phyloP scores from a whole-genome alignment of 2,329 filamentous ascomycete species.

The Leptographium wingfieldii region DNA sequence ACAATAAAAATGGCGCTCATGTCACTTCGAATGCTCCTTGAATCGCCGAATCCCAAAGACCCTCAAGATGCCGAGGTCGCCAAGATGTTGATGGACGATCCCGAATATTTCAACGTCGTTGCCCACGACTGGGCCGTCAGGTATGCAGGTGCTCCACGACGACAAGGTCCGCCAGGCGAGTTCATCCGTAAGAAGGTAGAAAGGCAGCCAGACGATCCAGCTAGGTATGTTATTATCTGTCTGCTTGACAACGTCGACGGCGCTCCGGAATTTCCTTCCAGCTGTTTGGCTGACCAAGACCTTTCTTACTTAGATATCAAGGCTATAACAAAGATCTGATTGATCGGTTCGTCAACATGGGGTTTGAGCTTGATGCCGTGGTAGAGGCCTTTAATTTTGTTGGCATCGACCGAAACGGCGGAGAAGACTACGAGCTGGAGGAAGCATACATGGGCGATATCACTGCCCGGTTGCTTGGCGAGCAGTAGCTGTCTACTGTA shows the following conservation, averaged over 20 bases:
- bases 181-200: constrained; percentile 39
- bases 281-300: background rate
- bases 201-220: constrained; percentile 42
- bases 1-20: constrained; percentile 94
- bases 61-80: constrained; percentile 95
- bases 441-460: constrained; percentile 86
- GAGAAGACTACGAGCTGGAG: constrained; percentile 74
- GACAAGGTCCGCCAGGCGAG: constrained; percentile 22
- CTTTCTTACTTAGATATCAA: constrained; percentile 48
- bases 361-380: constrained; percentile 77
- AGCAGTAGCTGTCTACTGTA: constrained; percentile 33
- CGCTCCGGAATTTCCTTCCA: background rate
- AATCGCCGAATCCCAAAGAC: constrained; percentile 87
- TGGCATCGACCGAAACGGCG: constrained; percentile 66
- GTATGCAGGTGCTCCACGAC: constrained; percentile 61
- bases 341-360: constrained; percentile 78
- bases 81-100: constrained; percentile 70
- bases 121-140: constrained; percentile 85
- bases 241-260: background rate
- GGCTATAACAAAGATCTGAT: constrained; percentile 80
- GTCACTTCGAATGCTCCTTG: constrained; percentile 84
- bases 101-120: constrained; percentile 64
- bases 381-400: constrained; percentile 73
- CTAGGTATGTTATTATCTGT: constrained; percentile 18
- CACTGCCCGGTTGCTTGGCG: constrained; percentile 71